Evolutionary conservation across 2,329 filamentous ascomycete genomes (phyloP).

Genomic region (Helotiales sp.): DNA sequence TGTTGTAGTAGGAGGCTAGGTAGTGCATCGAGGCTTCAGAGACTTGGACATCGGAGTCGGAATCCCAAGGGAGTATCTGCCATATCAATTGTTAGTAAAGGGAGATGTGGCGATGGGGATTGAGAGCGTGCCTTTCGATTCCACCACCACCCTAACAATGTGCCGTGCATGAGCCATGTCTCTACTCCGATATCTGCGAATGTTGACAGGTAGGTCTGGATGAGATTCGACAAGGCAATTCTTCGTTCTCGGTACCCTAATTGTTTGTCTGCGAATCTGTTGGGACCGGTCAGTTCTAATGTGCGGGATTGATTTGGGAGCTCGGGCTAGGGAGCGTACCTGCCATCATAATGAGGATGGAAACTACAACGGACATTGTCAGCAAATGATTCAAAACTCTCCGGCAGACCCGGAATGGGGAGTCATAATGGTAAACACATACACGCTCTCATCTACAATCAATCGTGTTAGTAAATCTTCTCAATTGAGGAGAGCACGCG

Average conservation of each 20-base stretch:
- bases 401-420: not conserved
- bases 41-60: slow-evolving; percentile 66
- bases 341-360: slow-evolving; percentile 40
- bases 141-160: slow-evolving; percentile 88
- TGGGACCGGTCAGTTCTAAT: slow-evolving; percentile 1
- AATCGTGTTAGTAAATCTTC: slow-evolving; percentile 16
- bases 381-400: not conserved
- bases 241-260: slow-evolving; percentile 42
- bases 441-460: slow-evolving; percentile 33
- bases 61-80: slow-evolving; percentile 75
- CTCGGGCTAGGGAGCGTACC: slow-evolving; percentile 25
- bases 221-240: slow-evolving; percentile 65
- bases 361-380: slow-evolving; percentile 31
- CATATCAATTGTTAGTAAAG: not conserved
- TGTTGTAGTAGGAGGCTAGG: slow-evolving; percentile 49
- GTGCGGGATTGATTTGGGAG: not conserved
- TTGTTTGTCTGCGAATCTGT: slow-evolving; percentile 40
- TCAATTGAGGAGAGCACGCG: slow-evolving; percentile 8
- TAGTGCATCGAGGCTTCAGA: slow-evolving; percentile 55
- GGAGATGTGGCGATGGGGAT: not conserved
- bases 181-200: slow-evolving; percentile 57
- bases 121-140: slow-evolving; percentile 45
- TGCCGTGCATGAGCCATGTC: slow-evolving; percentile 70
- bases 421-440: slow-evolving; percentile 17
- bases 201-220: slow-evolving; percentile 72